Percentiles rank a stretch among this genome's conserved stretches.
Conservation (phyloP, 768 basidiomycete genomes). For the Tephrocybe sp. region DNA sequence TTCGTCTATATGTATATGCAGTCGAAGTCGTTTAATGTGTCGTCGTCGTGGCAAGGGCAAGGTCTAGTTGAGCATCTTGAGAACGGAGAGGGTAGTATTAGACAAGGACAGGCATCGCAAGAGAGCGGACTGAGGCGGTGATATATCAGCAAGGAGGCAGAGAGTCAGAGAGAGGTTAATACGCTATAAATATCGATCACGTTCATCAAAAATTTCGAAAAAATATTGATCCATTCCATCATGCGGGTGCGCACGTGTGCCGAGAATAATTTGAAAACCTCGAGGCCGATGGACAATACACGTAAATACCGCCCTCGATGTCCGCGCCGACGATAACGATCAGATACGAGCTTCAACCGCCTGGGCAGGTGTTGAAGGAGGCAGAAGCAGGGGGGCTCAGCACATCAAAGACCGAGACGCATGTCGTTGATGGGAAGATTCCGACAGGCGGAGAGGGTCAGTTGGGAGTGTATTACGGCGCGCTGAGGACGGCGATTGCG, state of each 20-base stretch:
- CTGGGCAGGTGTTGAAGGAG: conserved; percentile 22
- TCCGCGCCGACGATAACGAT: conserved; percentile 31
- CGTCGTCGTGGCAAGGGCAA: not conserved
- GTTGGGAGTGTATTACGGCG: conserved; percentile 45
- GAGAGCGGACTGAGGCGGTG: not conserved
- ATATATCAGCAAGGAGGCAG: not conserved
- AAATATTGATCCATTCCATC: conserved; percentile 9
- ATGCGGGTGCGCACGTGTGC: no score
- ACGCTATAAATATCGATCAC: conserved; percentile 8
- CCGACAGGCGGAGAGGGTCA: conserved; percentile 9
- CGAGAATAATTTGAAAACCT: not conserved
- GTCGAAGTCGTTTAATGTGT: no score
- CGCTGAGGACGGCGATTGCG: conserved; percentile 45
- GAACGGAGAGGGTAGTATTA: conserved; percentile 33
- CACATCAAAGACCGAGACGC: conserved; percentile 18
- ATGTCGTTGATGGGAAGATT: conserved; percentile 14
- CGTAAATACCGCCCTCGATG: conserved; percentile 18
- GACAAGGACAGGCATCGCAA: conserved; percentile 48
- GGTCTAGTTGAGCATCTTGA: conserved; percentile 4
- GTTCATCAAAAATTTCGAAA: not conserved
- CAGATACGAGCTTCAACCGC: conserved; percentile 42
- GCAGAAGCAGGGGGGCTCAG: conserved; percentile 13
- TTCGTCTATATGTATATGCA: no score
- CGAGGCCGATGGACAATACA: conserved; percentile 17
- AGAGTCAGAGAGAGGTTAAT: not conserved